Percentiles rank a stretch among this genome's conserved stretches.
Evolutionary conservation across 2,329 filamentous ascomycete genomes (phyloP).

Genomic region (Cordyceps sp.): DNA sequence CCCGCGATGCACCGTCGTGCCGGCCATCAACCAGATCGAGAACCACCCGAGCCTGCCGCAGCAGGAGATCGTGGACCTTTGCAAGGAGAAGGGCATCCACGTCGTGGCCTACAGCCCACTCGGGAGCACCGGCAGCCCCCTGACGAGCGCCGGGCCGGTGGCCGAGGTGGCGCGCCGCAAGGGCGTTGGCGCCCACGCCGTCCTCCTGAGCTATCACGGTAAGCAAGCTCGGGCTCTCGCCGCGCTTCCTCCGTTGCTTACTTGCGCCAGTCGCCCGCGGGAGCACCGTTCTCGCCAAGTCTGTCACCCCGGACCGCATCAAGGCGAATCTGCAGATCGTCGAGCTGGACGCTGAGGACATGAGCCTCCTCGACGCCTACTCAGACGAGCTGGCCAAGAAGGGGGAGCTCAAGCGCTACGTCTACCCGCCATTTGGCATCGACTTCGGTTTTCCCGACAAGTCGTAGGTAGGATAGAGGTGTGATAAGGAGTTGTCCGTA

Average conservation of each 20-base stretch:
- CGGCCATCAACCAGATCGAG: constrained; percentile 58
- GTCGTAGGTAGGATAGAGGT: constrained; percentile 7
- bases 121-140: constrained; percentile 45
- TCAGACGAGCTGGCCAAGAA: constrained; percentile 30
- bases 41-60: constrained; percentile 58
- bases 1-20: constrained; percentile 32
- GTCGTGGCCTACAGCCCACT: constrained; percentile 58
- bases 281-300: constrained; percentile 58
- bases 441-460: constrained; percentile 62
- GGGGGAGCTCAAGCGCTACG: constrained; percentile 40
- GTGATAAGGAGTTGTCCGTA: too few species aligned
- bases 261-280: constrained; percentile 42
- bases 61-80: constrained; percentile 54
- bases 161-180: constrained; percentile 49
- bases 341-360: constrained; percentile 45
- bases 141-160: constrained; percentile 45
- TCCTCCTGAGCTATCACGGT: constrained; percentile 61
- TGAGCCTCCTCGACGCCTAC: constrained; percentile 40
- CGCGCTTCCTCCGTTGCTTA: neutral
- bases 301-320: constrained; percentile 50
- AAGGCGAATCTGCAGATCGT: constrained; percentile 53
- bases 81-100: constrained; percentile 50
- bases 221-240: constrained; percentile 18
- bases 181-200: constrained; percentile 39
- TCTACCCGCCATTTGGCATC: constrained; percentile 52